Evolutionary conservation across 352 stramenopile species (phyloP).

Genomic region (Pythium pyrilobum): DNA sequence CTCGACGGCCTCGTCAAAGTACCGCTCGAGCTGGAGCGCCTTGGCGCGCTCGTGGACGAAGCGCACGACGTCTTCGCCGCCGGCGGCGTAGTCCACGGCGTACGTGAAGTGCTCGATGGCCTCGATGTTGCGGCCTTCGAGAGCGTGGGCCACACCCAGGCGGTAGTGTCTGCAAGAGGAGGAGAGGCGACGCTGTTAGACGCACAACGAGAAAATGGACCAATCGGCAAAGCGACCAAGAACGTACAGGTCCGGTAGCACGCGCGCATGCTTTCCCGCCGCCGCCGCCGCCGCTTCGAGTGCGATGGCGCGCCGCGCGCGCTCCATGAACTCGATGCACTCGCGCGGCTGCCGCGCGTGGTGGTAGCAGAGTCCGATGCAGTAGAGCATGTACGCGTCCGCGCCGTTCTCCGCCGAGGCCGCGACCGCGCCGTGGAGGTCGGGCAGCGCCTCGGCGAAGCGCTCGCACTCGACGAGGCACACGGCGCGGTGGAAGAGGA

Average conservation of each 20-base stretch:
- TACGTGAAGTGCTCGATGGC: constrained; percentile 70
- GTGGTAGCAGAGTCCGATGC: constrained; percentile 57
- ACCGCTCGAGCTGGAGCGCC: constrained; percentile 64
- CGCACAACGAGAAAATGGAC: background rate
- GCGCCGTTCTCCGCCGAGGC: constrained; percentile 11
- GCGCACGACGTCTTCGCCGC: constrained; percentile 15
- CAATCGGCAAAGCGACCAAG: background rate
- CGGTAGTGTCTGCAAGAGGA: constrained; percentile 51
- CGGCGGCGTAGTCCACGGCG: constrained; percentile 24
- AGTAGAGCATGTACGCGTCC: constrained; percentile 47
- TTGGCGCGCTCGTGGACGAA: constrained; percentile 80
- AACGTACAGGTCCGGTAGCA: constrained; percentile 61
- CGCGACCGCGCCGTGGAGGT: constrained; percentile 43
- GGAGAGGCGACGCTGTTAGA: background rate
- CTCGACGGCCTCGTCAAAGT: constrained; percentile 58
- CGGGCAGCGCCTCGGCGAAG: constrained; percentile 42
- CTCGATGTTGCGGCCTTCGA: constrained; percentile 39
- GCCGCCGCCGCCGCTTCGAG: background rate
- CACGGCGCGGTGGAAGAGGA: constrained; percentile 57
- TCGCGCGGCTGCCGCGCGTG: constrained; percentile 39
- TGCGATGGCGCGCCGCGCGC: background rate
- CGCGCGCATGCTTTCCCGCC: too few species aligned
- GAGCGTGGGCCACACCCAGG: constrained; percentile 55
- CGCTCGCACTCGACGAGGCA: constrained; percentile 51
- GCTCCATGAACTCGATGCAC: constrained; percentile 44